Percentiles rank a stretch among this genome's conserved stretches.
These are phyloP conservation scores for Pyrenopolyporus hunteri DNA, from an alignment of 495 filamentous ascomycete species.

Conservation along the genomic window DNA sequence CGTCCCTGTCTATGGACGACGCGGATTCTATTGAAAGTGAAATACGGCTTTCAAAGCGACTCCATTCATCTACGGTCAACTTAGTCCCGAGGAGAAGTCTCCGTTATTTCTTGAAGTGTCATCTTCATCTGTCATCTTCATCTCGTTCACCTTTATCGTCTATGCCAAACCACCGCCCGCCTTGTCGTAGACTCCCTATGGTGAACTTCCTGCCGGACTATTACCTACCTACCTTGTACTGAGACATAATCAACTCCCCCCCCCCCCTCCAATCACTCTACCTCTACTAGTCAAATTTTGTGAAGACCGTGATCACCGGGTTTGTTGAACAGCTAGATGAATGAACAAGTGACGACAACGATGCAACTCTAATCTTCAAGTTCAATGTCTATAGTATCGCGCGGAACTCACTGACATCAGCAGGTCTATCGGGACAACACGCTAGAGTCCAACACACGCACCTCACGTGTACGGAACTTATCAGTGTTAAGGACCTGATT, in stretches of 20 bases:
- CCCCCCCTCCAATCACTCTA: neutral
- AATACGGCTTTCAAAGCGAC: conserved; percentile 2
- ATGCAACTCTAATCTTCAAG: conserved; percentile 17
- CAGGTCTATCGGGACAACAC: conserved; percentile 13
- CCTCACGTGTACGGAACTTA: conserved; percentile 13
- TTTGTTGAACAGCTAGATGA: conserved; percentile 2
- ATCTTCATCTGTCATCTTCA: neutral
- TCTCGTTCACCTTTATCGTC: conserved; percentile 8
- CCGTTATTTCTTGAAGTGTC: neutral
- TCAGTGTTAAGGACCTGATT: conserved; percentile 21
- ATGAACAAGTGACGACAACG: conserved; percentile 10
- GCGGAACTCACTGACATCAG: conserved; percentile 15
- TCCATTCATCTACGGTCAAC: conserved; percentile 8
- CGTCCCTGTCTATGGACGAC: conserved; percentile 12
- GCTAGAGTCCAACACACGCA: neutral
- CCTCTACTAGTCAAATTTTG: neutral
- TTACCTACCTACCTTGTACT: neutral
- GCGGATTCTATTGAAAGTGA: conserved; percentile 12
- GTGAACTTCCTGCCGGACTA: neutral
- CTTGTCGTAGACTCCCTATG: neutral
- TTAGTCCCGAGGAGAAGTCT: conserved; percentile 7
- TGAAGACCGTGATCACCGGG: neutral
- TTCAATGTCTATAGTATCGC: neutral
- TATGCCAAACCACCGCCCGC: conserved; percentile 10
- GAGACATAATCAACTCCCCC: neutral